These are phyloP conservation scores for Monosporascus sp. DNA, from an alignment of 2,329 filamentous ascomycete species.

Conservation along the genomic window DNA sequence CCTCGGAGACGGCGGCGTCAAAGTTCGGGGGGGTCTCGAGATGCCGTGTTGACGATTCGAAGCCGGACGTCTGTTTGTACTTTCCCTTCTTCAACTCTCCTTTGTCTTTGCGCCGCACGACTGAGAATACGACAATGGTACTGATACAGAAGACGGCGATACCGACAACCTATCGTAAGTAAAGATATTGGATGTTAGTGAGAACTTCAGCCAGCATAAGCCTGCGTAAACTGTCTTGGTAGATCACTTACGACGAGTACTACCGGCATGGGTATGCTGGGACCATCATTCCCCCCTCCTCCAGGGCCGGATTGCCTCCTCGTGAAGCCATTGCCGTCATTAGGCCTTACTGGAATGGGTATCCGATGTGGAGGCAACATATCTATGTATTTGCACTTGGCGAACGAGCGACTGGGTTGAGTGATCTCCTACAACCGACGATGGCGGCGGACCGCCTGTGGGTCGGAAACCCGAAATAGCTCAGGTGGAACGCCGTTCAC, in stretches of 20 bases:
- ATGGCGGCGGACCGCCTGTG: too few relatives aligned
- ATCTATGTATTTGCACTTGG: neutral
- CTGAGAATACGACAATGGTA: neutral
- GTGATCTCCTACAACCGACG: neutral
- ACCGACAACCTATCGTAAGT: neutral
- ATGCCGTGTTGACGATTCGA: conserved; percentile 2
- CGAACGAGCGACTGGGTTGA: neutral
- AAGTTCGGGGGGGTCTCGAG: conserved; percentile 3
- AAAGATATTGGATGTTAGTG: neutral
- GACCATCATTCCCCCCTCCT: neutral
- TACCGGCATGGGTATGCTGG: neutral
- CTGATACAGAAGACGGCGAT: neutral
- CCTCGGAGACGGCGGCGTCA: conserved; percentile 19
- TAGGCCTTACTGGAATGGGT: neutral
- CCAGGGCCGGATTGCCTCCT: neutral
- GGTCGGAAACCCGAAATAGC: too few relatives aligned
- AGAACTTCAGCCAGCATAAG: neutral
- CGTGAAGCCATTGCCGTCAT: neutral
- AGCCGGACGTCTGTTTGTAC: conserved; percentile 23
- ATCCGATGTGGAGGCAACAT: neutral
- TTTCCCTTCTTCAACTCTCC: neutral
- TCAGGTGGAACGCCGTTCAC: too few relatives aligned
- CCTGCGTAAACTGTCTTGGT: neutral
- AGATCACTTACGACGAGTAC: neutral
- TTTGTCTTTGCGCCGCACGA: neutral